A percentile compares a stretch with the other conserved stretches of the same genome.
Evolutionary conservation across 2,329 filamentous ascomycete species (phyloP).

Genomic region (Alternaria longipes): DNA sequence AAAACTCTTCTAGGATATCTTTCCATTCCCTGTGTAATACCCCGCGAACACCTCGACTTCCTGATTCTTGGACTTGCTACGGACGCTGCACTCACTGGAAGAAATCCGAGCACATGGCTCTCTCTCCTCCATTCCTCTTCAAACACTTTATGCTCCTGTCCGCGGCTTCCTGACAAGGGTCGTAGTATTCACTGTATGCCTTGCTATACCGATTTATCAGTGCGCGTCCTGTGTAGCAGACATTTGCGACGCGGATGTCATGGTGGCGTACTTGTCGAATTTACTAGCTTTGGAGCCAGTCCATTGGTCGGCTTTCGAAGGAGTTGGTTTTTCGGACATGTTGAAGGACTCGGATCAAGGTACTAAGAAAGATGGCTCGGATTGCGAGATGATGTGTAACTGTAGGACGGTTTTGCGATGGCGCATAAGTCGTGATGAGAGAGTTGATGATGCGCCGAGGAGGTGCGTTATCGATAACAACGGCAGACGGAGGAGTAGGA

Average conservation of each 20-base stretch:
- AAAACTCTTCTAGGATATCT: too few species aligned
- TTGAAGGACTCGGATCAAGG: not conserved
- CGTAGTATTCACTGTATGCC: conserved; percentile 86
- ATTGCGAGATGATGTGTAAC: not conserved
- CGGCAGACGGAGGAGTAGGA: not conserved
- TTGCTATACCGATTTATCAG: conserved; percentile 68
- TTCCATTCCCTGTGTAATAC: too few species aligned
- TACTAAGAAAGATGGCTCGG: not conserved
- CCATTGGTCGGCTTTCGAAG: conserved; percentile 35
- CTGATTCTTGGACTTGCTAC: not conserved
- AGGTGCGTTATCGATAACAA: conserved; percentile 27
- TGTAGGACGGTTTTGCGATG: not conserved
- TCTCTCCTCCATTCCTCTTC: conserved; percentile 85
- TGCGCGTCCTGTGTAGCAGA: not conserved
- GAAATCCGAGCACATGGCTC: conserved; percentile 90
- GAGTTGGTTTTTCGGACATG: conserved; percentile 21
- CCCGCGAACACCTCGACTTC: not conserved
- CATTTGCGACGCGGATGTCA: not conserved
- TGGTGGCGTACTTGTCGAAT: conserved; percentile 51
- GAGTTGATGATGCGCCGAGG: conserved; percentile 3
- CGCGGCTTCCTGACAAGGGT: conserved; percentile 94
- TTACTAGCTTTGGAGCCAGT: conserved; percentile 44
- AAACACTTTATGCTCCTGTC: conserved; percentile 85
- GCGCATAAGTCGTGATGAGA: not conserved
- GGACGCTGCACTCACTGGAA: conserved; percentile 73